Percentiles rank a stretch among this genome's conserved stretches.
Evolutionary conservation across 2,329 filamentous ascomycete species (phyloP).

Genomic region (Colletotrichum sidae): DNA sequence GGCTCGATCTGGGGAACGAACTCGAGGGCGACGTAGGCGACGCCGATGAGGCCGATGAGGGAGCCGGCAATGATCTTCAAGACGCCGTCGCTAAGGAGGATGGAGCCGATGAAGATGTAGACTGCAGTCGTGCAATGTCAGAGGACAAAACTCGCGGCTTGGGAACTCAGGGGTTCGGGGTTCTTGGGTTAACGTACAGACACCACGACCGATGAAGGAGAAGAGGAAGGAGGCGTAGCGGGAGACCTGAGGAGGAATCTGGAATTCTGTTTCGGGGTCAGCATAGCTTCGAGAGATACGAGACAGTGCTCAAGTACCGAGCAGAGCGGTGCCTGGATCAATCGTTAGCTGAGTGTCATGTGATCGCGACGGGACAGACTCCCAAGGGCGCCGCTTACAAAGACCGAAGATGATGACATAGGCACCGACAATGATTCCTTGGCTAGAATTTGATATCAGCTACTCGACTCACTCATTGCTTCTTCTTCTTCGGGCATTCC

Average conservation of each 20-base stretch:
- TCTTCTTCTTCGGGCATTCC: slow-evolving; percentile 1
- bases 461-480: neutral
- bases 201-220: slow-evolving; percentile 93
- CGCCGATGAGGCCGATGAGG: slow-evolving; percentile 80
- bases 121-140: slow-evolving; percentile 63
- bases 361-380: neutral
- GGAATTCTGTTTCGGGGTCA: slow-evolving; percentile 73
- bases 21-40: slow-evolving; percentile 81
- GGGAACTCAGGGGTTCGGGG: neutral
- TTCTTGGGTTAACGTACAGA: slow-evolving; percentile 74
- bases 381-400: slow-evolving; percentile 62
- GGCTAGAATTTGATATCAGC: slow-evolving; percentile 56
- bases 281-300: neutral
- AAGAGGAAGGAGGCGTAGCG: slow-evolving; percentile 98
- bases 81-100: slow-evolving; percentile 77
- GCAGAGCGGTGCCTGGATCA: slow-evolving; percentile 71
- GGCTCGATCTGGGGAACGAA: slow-evolving; percentile 84
- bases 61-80: slow-evolving; percentile 81
- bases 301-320: slow-evolving; percentile 57
- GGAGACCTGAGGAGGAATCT: slow-evolving; percentile 91
- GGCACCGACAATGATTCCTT: slow-evolving; percentile 80
- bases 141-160: neutral
- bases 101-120: slow-evolving; percentile 94
- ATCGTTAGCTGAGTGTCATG: slow-evolving; percentile 37
- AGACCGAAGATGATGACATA: slow-evolving; percentile 95